phyloP scores from a whole-genome alignment of 2,329 filamentous ascomycete genomes.

The Lachnellula cervina region DNA sequence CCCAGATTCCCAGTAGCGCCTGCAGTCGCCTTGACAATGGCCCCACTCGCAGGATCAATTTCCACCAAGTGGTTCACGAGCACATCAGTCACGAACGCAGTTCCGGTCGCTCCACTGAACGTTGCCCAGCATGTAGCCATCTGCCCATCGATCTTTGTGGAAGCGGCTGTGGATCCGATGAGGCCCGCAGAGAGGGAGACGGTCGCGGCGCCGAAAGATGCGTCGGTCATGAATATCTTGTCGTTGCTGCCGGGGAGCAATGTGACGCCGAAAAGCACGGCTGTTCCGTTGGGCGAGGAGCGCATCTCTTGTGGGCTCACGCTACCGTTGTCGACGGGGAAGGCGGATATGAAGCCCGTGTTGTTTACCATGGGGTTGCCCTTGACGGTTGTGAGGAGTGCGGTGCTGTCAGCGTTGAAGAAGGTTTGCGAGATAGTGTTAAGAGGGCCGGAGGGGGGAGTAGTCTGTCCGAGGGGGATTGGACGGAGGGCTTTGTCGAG shows the following conservation, averaged over 20 bases:
- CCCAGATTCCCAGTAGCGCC: slow-evolving; percentile 45
- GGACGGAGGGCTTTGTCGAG: slow-evolving; percentile 41
- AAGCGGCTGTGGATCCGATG: slow-evolving; percentile 30
- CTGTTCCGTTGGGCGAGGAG: slow-evolving; percentile 49
- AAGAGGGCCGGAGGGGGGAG: slow-evolving; percentile 51
- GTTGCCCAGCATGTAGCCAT: slow-evolving; percentile 56
- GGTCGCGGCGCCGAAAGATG: slow-evolving; percentile 51
- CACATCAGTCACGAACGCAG: slow-evolving; percentile 56
- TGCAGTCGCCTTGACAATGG: slow-evolving; percentile 40
- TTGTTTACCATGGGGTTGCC: slow-evolving; percentile 51
- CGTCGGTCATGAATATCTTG: slow-evolving; percentile 49
- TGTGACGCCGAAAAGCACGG: slow-evolving; percentile 51
- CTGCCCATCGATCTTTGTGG: slow-evolving; percentile 42
- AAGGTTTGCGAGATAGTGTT: slow-evolving; percentile 58
- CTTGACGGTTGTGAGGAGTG: slow-evolving; percentile 55
- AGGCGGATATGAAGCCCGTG: slow-evolving; percentile 51
- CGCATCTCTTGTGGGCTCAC: slow-evolving; percentile 29
- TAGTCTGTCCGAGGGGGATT: slow-evolving; percentile 50
- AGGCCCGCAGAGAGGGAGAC: slow-evolving; percentile 46
- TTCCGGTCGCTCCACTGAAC: slow-evolving; percentile 43
- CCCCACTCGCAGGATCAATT: slow-evolving; percentile 47
- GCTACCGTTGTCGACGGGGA: slow-evolving; percentile 35
- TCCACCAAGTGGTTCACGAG: slow-evolving; percentile 49
- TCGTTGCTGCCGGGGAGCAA: slow-evolving; percentile 38
- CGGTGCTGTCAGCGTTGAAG: slow-evolving; percentile 50